Conservation (phyloP, 2,329 filamentous ascomycete species). For the Colletotrichum salicis region DNA sequence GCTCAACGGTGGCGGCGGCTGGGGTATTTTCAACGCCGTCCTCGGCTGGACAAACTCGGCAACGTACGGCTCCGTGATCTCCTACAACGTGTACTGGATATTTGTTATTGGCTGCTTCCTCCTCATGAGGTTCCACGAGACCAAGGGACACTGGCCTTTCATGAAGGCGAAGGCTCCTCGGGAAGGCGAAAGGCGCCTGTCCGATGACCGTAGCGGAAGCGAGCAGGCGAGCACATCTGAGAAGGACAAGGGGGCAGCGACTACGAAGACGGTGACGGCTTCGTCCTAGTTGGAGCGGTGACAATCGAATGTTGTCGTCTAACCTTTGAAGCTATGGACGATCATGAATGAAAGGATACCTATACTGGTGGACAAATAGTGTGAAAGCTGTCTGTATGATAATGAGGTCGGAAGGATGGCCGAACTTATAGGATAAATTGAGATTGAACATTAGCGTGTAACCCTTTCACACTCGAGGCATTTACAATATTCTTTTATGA, state of each 20-base stretch:
- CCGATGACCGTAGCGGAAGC: slow-evolving; percentile 1
- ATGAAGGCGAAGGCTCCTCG: slow-evolving; percentile 45
- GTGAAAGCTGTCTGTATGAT: background rate
- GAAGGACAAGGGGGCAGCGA: slow-evolving; percentile 5
- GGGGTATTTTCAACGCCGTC: slow-evolving; percentile 88
- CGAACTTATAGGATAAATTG: background rate
- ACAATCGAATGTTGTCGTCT: no score
- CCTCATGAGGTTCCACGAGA: slow-evolving; percentile 74
- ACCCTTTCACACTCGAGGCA: background rate
- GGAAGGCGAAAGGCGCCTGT: background rate
- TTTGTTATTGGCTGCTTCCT: slow-evolving; percentile 73
- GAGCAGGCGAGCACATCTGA: slow-evolving; percentile 4
- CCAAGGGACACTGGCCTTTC: slow-evolving; percentile 61
- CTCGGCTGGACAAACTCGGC: slow-evolving; percentile 90
- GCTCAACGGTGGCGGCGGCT: slow-evolving; percentile 78
- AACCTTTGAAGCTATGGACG: background rate
- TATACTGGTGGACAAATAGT: background rate
- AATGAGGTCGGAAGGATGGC: background rate
- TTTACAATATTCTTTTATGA: no score
- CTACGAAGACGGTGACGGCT: slow-evolving; percentile 23
- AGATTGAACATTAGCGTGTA: background rate
- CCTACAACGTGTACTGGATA: slow-evolving; percentile 91
- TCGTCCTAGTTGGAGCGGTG: background rate
- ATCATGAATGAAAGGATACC: background rate
- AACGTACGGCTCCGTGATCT: slow-evolving; percentile 86